These are phyloP conservation scores for Fistulifera solaris DNA, from an alignment of 108 stramenopile genomes.

Conservation along the genomic window DNA sequence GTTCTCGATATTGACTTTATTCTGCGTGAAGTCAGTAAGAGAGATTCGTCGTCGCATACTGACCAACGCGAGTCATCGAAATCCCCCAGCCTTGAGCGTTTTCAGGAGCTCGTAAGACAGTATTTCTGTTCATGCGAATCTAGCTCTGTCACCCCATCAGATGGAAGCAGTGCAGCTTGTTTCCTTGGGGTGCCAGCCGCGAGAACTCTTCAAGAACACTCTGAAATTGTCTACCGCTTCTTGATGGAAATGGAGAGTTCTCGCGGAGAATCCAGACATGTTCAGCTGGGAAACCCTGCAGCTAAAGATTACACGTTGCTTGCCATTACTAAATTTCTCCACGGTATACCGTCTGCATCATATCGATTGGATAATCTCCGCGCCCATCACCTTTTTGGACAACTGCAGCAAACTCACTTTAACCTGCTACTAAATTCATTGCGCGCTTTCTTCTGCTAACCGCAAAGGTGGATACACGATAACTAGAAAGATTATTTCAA, in stretches of 20 bases:
- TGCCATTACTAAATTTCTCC: slow-evolving; percentile 62
- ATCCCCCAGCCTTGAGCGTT: slow-evolving; percentile 41
- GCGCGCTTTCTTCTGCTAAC: slow-evolving; percentile 2
- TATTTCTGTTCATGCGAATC: slow-evolving; percentile 34
- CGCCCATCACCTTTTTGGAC: slow-evolving; percentile 59
- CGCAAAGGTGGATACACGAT: slow-evolving; percentile 1
- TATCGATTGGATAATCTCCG: slow-evolving; percentile 36
- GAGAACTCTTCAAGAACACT: neutral
- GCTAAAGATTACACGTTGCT: slow-evolving; percentile 55
- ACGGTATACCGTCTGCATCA: slow-evolving; percentile 61
- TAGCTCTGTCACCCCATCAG: neutral
- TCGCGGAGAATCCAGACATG: slow-evolving; percentile 12
- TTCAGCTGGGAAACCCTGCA: slow-evolving; percentile 19
- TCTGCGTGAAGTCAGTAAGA: slow-evolving; percentile 36
- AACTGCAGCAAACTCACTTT: slow-evolving; percentile 33
- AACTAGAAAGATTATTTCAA: too few relatives aligned
- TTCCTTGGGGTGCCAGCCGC: too few relatives aligned
- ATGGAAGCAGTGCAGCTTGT: too few relatives aligned
- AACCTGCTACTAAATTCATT: slow-evolving; percentile 13
- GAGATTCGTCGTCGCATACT: slow-evolving; percentile 5
- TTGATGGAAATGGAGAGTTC: slow-evolving; percentile 1
- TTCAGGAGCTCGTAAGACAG: slow-evolving; percentile 43
- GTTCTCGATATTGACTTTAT: slow-evolving; percentile 62
- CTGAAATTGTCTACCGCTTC: neutral
- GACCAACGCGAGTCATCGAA: slow-evolving; percentile 12